Evolutionary conservation across 1,284 basidiomycete species (phyloP).

Genomic region (Malassezia brasiliensis): DNA sequence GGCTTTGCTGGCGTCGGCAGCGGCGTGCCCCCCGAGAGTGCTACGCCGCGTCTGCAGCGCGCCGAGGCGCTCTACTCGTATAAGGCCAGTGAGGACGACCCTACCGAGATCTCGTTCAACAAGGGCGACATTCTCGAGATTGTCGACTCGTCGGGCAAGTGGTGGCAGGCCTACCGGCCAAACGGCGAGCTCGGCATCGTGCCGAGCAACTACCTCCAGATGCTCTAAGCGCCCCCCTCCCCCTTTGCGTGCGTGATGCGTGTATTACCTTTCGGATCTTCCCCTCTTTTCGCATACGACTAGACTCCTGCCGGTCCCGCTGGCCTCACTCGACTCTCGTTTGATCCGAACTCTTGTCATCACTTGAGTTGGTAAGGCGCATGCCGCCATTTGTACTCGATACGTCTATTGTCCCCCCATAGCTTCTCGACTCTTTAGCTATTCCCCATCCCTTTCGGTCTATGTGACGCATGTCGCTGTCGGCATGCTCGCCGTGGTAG

Average conservation of each 20-base stretch:
- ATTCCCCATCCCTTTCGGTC: too few relatives aligned
- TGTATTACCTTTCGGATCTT: not conserved
- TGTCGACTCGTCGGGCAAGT: conserved; percentile 65
- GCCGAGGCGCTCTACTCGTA: conserved; percentile 76
- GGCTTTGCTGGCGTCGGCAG: not conserved
- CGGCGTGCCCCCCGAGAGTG: conserved; percentile 14
- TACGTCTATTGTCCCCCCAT: not conserved
- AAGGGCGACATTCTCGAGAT: conserved; percentile 93
- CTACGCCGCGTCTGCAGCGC: conserved; percentile 57
- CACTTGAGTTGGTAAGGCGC: too few relatives aligned
- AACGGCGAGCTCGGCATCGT: conserved; percentile 68
- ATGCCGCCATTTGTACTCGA: too few relatives aligned
- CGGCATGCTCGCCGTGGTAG: too few relatives aligned
- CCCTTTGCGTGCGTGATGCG: not conserved
- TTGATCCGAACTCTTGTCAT: not conserved
- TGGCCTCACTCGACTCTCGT: not conserved
- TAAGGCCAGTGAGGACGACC: conserved; percentile 81
- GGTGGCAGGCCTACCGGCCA: conserved; percentile 77
- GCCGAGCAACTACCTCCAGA: conserved; percentile 49
- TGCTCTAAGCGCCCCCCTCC: conserved; percentile 24
- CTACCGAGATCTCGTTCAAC: conserved; percentile 85
- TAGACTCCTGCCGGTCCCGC: too few relatives aligned
- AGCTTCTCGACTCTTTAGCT: too few relatives aligned
- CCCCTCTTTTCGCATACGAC: not conserved
- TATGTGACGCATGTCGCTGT: too few relatives aligned